These are phyloP conservation scores for Phytopythium kandeliae DNA, from an alignment of 352 stramenopile genomes.

Conservation along the genomic window DNA sequence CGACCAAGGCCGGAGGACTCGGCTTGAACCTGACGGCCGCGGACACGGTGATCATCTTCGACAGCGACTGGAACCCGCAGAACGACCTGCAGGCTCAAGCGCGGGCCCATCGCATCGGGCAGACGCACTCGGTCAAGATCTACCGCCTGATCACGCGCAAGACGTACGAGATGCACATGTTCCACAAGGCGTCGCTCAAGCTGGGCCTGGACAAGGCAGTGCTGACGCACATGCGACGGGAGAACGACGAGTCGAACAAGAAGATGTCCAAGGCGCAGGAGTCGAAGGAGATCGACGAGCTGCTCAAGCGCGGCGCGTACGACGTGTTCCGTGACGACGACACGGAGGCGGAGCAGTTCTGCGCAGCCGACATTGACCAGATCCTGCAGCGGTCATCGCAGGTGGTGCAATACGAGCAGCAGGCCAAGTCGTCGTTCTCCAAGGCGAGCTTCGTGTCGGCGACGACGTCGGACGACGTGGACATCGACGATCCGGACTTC, in stretches of 20 bases:
- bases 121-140: constrained; percentile 89
- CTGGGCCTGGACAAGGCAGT: constrained; percentile 92
- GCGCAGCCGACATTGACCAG: constrained; percentile 96
- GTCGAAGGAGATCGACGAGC: constrained; percentile 89
- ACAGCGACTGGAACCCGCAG: constrained; percentile 98
- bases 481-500: constrained; percentile 98
- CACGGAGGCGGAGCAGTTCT: constrained; percentile 93
- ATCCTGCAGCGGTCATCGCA: constrained; percentile 92
- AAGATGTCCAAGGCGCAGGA: constrained; percentile 78
- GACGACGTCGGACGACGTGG: constrained; percentile 90
- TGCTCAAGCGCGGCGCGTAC: constrained; percentile 89
- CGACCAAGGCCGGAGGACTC: constrained; percentile 95
- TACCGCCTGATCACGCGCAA: constrained; percentile 88
- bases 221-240: constrained; percentile 86
- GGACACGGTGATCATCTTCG: constrained; percentile 98
- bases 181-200: constrained; percentile 90
- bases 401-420: constrained; percentile 79
- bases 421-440: constrained; percentile 85
- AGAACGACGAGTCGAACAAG: constrained; percentile 76
- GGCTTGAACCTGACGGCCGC: constrained; percentile 91
- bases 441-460: constrained; percentile 92
- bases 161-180: constrained; percentile 96
- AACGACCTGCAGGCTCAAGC: constrained; percentile 95
- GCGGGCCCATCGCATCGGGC: constrained; percentile 88
- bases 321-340: constrained; percentile 91